Evolutionary conservation across 768 basidiomycete genomes (phyloP), one percentile per base, ranked within the genome.

Genomic region (Pulveroboletus sp.): DNA sequence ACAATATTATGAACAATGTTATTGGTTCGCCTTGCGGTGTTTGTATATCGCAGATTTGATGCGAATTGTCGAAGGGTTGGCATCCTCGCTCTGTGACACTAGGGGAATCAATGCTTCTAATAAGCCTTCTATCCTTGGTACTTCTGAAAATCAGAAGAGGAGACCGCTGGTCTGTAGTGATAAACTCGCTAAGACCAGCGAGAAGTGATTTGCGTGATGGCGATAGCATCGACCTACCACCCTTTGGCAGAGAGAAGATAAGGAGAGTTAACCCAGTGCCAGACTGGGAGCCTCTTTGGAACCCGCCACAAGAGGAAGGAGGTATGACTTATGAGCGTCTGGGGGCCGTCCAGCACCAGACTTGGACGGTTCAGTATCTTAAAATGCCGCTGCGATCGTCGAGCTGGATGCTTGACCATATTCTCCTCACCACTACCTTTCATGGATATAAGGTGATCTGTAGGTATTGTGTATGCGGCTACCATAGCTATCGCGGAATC

Each of bases 401-500:
- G 33, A 24, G 39, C 47, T 33, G 3, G 12, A 31, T 36, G 44
- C 40, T 27, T 32, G 45, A 1, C 21, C 19, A 36, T 11, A 29
- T 64, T 61, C 40, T 62, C 62, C 32, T 63, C 2, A 29, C 27
- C 8, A 11, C 27, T 44, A 25, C 40, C 19, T 13, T 34, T 53
- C 36, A 42, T 16, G 16, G 27, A 11, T 29, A 39, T 50, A 13
- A 13, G 5, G 41, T 45, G 45, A 19, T 19, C 44, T 49, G 44
- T 43, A 31, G 45, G 43, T 35, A 48, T 46, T 31, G 16, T 25
- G 12, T 24, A 39, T 38, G 14, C 47, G 13, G 50, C 40, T 43
- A 56, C 40, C 12, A n/a, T 42, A 27, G 49, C 42, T 19, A 14
- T 46, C 45, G 38, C 24, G 47, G 43, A 44, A 47, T 37, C 47